Conservation (phyloP, 2,329 filamentous ascomycete genomes). For the Apiospora pterosperma region DNA sequence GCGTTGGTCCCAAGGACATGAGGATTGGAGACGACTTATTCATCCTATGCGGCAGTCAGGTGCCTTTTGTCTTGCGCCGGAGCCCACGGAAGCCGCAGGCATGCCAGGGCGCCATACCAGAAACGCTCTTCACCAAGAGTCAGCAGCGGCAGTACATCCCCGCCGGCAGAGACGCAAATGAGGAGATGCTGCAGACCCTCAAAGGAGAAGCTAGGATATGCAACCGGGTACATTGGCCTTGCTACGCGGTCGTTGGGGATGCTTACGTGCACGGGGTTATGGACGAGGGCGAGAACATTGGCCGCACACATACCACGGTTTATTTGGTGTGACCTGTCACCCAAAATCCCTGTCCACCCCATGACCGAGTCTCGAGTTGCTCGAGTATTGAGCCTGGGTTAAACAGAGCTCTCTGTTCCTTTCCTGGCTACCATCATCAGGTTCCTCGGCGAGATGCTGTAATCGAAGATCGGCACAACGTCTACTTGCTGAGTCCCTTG, state of each 20-base stretch:
- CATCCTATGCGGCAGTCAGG: conserved; percentile 13
- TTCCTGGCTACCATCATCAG: conserved; percentile 24
- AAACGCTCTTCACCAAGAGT: conserved; percentile 10
- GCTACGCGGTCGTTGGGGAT: conserved; percentile 14
- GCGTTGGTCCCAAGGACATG: conserved; percentile 12
- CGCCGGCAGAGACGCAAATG: conserved; percentile 9
- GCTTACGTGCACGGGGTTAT: conserved; percentile 15
- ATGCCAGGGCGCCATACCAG: conserved; percentile 9
- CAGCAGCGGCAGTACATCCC: conserved; percentile 6
- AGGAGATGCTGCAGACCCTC: not conserved
- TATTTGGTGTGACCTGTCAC: not conserved
- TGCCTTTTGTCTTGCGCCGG: conserved; percentile 15
- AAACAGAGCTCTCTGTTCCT: not conserved
- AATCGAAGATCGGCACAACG: conserved; percentile 23
- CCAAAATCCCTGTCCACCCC: too few relatives aligned
- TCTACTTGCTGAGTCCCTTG: conserved; percentile 17
- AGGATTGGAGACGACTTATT: conserved; percentile 11
- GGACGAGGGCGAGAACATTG: conserved; percentile 5
- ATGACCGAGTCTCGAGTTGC: too few relatives aligned
- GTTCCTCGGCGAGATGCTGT: conserved; percentile 22
- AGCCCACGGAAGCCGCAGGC: not conserved
- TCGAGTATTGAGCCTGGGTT: too few relatives aligned
- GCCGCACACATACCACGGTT: not conserved
- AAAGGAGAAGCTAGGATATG: conserved; percentile 3
- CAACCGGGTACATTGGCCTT: not conserved